Evolutionary conservation across 345 rosid genomes (phyloP).

Genomic region (Acer yangbiense): DNA sequence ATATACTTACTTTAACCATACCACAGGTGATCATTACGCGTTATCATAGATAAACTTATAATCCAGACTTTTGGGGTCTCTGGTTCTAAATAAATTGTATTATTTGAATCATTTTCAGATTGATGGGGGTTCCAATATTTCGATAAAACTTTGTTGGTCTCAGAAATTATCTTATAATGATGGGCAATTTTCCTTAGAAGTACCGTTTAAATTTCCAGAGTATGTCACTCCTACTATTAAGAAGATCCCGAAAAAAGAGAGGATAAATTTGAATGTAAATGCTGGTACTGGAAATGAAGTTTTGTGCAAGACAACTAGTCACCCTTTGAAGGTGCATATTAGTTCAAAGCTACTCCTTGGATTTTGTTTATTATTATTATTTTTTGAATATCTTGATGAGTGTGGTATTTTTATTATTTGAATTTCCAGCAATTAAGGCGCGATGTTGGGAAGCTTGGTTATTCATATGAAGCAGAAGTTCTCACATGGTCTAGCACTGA

Average conservation of each 20-base stretch:
- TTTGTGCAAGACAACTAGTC: slow-evolving; percentile 67
- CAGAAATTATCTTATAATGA: slow-evolving; percentile 62
- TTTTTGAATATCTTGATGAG: not conserved
- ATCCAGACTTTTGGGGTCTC: not conserved
- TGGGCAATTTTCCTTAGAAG: slow-evolving; percentile 58
- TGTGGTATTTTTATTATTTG: not conserved
- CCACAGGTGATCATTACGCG: slow-evolving; percentile 53
- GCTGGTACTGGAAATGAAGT: slow-evolving; percentile 65
- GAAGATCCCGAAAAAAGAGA: slow-evolving; percentile 73
- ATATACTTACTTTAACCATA: slow-evolving; percentile 70
- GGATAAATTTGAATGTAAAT: slow-evolving; percentile 68
- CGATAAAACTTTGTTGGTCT: slow-evolving; percentile 71
- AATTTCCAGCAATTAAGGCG: slow-evolving; percentile 61
- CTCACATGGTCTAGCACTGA: slow-evolving; percentile 75
- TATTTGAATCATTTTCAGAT: slow-evolving; percentile 40
- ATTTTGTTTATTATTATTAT: not conserved
- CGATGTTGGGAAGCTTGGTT: slow-evolving; percentile 59
- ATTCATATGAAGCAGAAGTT: slow-evolving; percentile 78
- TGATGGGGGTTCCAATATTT: slow-evolving; percentile 80
- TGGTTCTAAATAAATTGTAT: not conserved
- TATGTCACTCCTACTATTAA: slow-evolving; percentile 81
- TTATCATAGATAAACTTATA: not conserved
- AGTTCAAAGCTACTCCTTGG: not conserved
- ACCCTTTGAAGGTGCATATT: slow-evolving; percentile 75
- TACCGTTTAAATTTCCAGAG: slow-evolving; percentile 86